Conservation (phyloP, 441 rosid species). For the Cnidoscolus chayamansa region DNA sequence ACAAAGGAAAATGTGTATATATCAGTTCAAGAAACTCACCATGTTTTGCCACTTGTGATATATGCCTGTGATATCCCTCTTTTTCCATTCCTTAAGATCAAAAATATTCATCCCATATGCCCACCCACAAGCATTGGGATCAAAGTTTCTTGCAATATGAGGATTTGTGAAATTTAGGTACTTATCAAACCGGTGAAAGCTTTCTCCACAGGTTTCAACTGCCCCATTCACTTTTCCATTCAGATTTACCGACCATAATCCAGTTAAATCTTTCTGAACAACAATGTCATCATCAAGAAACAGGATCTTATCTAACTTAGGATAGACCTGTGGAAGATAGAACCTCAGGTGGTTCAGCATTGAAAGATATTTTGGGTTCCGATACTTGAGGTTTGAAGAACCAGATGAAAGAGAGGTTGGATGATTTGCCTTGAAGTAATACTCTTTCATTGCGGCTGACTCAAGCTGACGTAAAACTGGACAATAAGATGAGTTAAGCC, state of each 20-base stretch:
- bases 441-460: slow-evolving; percentile 92
- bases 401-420: slow-evolving; percentile 75
- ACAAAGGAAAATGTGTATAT: not conserved
- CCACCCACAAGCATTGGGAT: slow-evolving; percentile 99
- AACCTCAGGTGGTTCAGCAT: slow-evolving; percentile 95
- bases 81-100: slow-evolving; percentile 89
- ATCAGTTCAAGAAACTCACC: slow-evolving; percentile 45
- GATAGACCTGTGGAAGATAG: slow-evolving; percentile 91
- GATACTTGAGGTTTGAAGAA: slow-evolving; percentile 85
- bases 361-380: slow-evolving; percentile 95
- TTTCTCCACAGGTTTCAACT: slow-evolving; percentile 95
- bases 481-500: slow-evolving; percentile 96
- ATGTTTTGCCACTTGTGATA: slow-evolving; percentile 98
- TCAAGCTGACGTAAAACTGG: slow-evolving; percentile 97
- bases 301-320: slow-evolving; percentile 81
- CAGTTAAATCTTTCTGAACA: slow-evolving; percentile 90
- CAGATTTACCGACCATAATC: slow-evolving; percentile 77
- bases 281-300: slow-evolving; percentile 96
- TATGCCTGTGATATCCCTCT: slow-evolving; percentile 88
- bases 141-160: slow-evolving; percentile 75
- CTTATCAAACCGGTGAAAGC: slow-evolving; percentile 95
- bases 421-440: slow-evolving; percentile 95
- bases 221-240: slow-evolving; percentile 97
- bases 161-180: slow-evolving; percentile 90
- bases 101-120: slow-evolving; percentile 98